phyloP scores from a whole-genome alignment of 331 rosid genomes.

The Rosa hybrid region DNA sequence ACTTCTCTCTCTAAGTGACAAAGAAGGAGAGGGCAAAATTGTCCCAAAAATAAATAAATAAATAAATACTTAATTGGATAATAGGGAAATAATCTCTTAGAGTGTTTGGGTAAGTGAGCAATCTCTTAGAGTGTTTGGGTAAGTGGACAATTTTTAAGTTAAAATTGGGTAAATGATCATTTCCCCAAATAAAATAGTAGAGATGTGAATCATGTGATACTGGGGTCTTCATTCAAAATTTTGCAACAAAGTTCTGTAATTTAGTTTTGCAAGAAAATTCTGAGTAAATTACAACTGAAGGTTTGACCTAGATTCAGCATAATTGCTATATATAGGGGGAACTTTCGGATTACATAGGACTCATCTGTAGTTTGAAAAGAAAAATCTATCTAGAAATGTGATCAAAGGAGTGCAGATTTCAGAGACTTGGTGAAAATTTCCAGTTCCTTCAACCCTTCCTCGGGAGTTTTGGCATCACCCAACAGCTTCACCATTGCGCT shows the following conservation, averaged over 20 bases:
- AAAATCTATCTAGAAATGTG: background rate
- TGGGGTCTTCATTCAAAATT: background rate
- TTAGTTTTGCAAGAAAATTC: background rate
- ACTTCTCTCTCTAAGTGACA: too few relatives aligned
- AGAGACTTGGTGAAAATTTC: constrained; percentile 59
- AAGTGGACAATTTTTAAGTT: too few relatives aligned
- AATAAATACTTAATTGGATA: too few relatives aligned
- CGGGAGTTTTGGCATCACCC: constrained; percentile 74
- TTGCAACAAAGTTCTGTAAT: too few relatives aligned
- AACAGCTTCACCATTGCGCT: constrained; percentile 87
- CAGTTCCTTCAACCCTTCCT: constrained; percentile 79
- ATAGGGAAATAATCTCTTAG: too few relatives aligned
- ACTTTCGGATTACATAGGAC: background rate
- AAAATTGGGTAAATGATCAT: too few relatives aligned
- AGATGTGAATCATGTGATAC: too few relatives aligned
- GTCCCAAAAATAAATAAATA: too few relatives aligned
- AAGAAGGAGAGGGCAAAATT: too few relatives aligned
- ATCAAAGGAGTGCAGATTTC: constrained; percentile 63
- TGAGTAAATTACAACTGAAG: background rate
- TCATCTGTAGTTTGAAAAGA: background rate
- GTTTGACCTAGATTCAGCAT: background rate
- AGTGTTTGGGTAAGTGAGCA: too few relatives aligned
- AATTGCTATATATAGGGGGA: background rate
- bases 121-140: too few relatives aligned
- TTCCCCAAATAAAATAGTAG: background rate